Conservation (phyloP, 2,329 filamentous ascomycete species). For the Clonostachys rosea region DNA sequence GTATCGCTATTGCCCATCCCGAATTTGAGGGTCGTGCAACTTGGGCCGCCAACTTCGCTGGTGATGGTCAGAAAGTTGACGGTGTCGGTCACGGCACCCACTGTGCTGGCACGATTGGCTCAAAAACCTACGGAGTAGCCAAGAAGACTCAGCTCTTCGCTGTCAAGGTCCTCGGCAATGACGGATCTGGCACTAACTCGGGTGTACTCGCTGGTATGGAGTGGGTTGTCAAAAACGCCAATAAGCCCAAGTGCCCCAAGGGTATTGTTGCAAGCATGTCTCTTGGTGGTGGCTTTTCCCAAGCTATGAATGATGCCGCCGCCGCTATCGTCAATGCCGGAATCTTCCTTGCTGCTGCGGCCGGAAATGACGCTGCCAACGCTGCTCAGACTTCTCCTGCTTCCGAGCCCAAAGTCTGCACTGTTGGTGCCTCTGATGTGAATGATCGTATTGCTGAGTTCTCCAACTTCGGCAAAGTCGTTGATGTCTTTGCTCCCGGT, state of each 20-base stretch:
- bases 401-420: constrained; percentile 41
- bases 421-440: constrained; percentile 40
- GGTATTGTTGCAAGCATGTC: constrained; percentile 52
- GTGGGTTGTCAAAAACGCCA: constrained; percentile 29
- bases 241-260: constrained; percentile 27
- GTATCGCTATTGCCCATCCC: constrained; percentile 26
- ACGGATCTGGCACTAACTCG: constrained; percentile 28
- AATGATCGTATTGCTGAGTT: constrained; percentile 35
- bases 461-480: constrained; percentile 45
- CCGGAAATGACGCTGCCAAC: constrained; percentile 43
- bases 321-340: constrained; percentile 36
- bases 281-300: constrained; percentile 41
- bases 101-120: constrained; percentile 38
- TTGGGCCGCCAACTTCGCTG: constrained; percentile 27
- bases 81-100: constrained; percentile 43
- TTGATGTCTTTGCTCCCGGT: constrained; percentile 49
- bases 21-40: constrained; percentile 36
- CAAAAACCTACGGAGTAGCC: constrained; percentile 35
- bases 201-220: constrained; percentile 38
- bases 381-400: constrained; percentile 41
- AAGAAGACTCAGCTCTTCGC: constrained; percentile 35
- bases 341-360: constrained; percentile 50
- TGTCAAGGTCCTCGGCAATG: constrained; percentile 37
- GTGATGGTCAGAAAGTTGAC: constrained; percentile 25
- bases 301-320: constrained; percentile 45